Evolutionary conservation across 352 stramenopile genomes (phyloP), one percentile per base, ranked within the genome.

Genomic region (Phytophthora sansomeana): DNA sequence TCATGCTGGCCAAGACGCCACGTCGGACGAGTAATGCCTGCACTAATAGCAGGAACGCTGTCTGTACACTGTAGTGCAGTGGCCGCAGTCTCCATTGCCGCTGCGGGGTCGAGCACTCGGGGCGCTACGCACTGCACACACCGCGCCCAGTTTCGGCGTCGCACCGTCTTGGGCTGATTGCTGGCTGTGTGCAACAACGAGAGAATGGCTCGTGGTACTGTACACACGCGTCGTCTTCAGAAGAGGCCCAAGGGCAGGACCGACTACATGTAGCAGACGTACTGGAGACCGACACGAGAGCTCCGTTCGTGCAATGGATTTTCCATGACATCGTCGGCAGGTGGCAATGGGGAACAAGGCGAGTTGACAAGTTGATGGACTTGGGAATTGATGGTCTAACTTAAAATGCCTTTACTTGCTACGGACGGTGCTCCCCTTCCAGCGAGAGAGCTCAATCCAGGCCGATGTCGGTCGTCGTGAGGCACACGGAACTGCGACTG

Each of bases 151-250:
- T 24, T 24, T 24, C 21, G 21, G 21, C 21, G 21, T 24, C 21
- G 21, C 21, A 24, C 21, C 36, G 35, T 61, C 53, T 52, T 16
- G 6, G 10, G 19, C 19, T 58, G 58, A 59, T 65, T 61, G 58
- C 50, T 67, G 48, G 19, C 30, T 53, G 58, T 67, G 49, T 60
- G 48, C 30, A 67, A 67, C 39, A 32, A 16, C 38, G 38, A 50
- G 41, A 61, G 50, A 58, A 58, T 43, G 48, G 32, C 10, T 39
- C 9, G 58, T 67, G 58, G 58, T 51, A 67, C n/a, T n/a, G n/a
- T n/a, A n/a, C n/a, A n/a, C n/a, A n/a, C 26, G 30, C 11, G 28
- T 39, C 5, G 28, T 36, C 50, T 61, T 61, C 41, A 52, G 39
- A 61, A 35, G 41, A 5, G n/a, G 50, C 19, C 33, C 16, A 33